These are phyloP conservation scores for Cotoneaster glaucophyllus DNA, from an alignment of 306 rosid genomes.

Conservation along the genomic window DNA sequence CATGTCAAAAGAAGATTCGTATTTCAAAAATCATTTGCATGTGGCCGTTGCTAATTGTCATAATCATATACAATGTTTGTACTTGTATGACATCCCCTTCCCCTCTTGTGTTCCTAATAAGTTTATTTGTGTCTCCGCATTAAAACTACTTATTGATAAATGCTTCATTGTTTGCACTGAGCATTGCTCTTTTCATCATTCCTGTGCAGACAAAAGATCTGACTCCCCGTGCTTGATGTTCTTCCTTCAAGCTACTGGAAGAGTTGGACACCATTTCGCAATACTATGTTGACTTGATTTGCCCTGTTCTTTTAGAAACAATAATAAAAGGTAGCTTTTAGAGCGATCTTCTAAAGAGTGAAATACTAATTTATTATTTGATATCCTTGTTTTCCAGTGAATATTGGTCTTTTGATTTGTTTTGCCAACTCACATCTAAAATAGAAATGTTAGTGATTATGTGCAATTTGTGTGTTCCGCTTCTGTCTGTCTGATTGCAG, in stretches of 20 bases:
- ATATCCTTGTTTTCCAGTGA: too few species aligned
- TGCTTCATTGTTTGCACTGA: slow-evolving; percentile 55
- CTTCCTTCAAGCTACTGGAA: slow-evolving; percentile 27
- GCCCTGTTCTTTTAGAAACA: slow-evolving; percentile 60
- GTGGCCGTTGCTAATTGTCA: neutral
- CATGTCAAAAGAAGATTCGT: neutral
- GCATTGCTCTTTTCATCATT: slow-evolving; percentile 37
- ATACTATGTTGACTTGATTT: slow-evolving; percentile 46
- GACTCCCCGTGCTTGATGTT: slow-evolving; percentile 63
- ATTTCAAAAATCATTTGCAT: neutral
- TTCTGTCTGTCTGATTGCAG: too few species aligned
- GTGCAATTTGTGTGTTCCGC: too few species aligned
- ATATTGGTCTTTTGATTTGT: too few species aligned
- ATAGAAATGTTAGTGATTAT: too few species aligned
- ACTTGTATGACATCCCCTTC: neutral
- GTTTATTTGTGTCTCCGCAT: neutral
- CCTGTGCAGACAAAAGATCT: slow-evolving; percentile 17
- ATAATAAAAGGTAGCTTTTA: too few species aligned
- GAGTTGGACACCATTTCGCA: slow-evolving; percentile 36
- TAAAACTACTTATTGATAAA: slow-evolving; percentile 2
- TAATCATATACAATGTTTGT: neutral
- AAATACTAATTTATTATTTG: too few species aligned
- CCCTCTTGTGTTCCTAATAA: neutral
- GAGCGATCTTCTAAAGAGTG: too few species aligned
- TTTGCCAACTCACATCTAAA: too few species aligned